Conservation (phyloP, 768 basidiomycete species). For the Suillus subalutaceus region DNA sequence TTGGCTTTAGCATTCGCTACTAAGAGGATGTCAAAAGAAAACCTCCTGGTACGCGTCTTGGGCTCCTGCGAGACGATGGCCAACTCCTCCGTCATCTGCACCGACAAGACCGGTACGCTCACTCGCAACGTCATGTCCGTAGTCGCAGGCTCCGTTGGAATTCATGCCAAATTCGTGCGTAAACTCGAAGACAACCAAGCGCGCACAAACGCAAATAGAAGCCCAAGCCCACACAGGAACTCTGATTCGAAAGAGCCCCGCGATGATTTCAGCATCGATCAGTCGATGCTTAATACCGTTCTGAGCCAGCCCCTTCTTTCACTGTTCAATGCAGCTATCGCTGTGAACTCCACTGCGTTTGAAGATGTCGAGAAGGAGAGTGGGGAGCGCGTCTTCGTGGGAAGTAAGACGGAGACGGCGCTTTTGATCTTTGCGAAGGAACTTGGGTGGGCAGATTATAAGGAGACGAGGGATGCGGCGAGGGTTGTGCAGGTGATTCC, state of each 20-base stretch:
- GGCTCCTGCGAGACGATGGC: constrained; percentile 99
- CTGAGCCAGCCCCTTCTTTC: constrained; percentile 62
- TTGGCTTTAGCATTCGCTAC: constrained; percentile 97
- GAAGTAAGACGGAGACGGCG: constrained; percentile 95
- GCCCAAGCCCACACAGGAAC: constrained; percentile 36
- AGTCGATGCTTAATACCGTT: constrained; percentile 63
- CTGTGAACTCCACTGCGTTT: constrained; percentile 94
- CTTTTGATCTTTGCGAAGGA: constrained; percentile 84
- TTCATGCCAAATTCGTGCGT: constrained; percentile 92
- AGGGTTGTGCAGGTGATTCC: constrained; percentile 85
- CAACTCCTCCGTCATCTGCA: constrained; percentile 94
- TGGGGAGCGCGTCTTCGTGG: constrained; percentile 69
- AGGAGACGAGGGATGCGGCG: constrained; percentile 59
- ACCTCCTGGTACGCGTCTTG: constrained; percentile 92
- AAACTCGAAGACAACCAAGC: constrained; percentile 69
- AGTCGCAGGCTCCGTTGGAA: constrained; percentile 93
- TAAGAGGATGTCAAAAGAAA: constrained; percentile 96
- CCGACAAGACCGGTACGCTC: constrained; percentile 96
- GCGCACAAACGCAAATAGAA: constrained; percentile 72
- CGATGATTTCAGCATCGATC: constrained; percentile 89
- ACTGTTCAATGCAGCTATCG: constrained; percentile 84
- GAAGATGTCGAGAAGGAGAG: constrained; percentile 73
- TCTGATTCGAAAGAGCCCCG: constrained; percentile 29
- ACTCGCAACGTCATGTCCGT: constrained; percentile 96
- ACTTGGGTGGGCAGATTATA: constrained; percentile 76